phyloP scores from a whole-genome alignment of 495 filamentous ascomycete genomes.

The Penicillium lividum region DNA sequence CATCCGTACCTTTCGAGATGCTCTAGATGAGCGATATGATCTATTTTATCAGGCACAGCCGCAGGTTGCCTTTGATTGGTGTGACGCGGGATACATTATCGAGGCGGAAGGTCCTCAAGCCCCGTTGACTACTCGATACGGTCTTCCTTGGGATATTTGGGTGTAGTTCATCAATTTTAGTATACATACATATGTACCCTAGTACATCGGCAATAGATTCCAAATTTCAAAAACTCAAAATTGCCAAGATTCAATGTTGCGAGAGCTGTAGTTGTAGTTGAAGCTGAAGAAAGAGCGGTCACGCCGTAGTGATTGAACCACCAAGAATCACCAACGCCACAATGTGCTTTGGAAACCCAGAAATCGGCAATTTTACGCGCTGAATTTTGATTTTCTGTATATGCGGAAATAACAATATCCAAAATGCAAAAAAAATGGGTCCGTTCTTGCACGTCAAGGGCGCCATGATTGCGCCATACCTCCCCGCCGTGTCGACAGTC shows the following conservation, averaged over 20 bases:
- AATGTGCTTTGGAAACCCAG: too few relatives aligned
- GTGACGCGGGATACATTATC: constrained; percentile 60
- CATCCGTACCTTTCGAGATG: constrained; percentile 37
- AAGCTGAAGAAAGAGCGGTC: too few relatives aligned
- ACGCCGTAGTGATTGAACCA: too few relatives aligned
- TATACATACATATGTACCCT: neutral
- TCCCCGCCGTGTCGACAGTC: constrained; percentile 23
- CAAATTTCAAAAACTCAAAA: too few relatives aligned
- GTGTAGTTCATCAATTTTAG: constrained; percentile 14
- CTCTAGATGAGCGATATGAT: constrained; percentile 53
- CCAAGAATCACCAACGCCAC: too few relatives aligned
- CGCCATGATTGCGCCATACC: constrained; percentile 29
- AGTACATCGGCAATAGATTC: neutral
- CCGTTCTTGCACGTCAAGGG: constrained; percentile 11
- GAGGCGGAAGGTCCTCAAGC: constrained; percentile 62
- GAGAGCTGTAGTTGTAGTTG: too few relatives aligned
- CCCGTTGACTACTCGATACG: constrained; percentile 31
- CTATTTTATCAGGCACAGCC: constrained; percentile 55
- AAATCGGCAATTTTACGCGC: too few relatives aligned
- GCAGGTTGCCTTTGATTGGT: constrained; percentile 55
- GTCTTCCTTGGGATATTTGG: constrained; percentile 37
- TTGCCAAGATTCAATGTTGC: too few relatives aligned
- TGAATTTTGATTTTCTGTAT: too few relatives aligned
- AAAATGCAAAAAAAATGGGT: constrained; percentile 6
- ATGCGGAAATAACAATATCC: neutral